Conservation (phyloP, 2,329 filamentous ascomycete genomes). For the Thermothelomyces thermophilus region DNA sequence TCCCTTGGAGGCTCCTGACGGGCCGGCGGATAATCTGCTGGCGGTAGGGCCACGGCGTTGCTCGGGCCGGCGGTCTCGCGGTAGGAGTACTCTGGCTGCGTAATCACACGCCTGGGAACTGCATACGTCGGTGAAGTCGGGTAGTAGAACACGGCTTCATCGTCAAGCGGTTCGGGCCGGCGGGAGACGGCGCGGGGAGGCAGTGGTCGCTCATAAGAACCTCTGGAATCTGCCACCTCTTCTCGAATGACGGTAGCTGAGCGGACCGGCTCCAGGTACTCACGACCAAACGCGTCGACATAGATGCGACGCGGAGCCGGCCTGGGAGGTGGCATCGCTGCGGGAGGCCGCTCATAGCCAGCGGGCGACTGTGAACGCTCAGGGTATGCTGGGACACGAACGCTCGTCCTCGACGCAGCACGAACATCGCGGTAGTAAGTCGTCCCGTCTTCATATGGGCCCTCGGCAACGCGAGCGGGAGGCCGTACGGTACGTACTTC, state of each 20-base stretch:
- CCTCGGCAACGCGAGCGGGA: constrained; percentile 38
- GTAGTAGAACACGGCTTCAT: constrained; percentile 45
- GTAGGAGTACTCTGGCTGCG: constrained; percentile 55
- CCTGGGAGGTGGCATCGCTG: constrained; percentile 45
- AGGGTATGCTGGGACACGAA: constrained; percentile 44
- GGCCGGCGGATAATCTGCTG: constrained; percentile 44
- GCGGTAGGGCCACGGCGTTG: constrained; percentile 38
- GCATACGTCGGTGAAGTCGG: constrained; percentile 43
- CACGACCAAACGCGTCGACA: constrained; percentile 75
- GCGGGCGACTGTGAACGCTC: constrained; percentile 44
- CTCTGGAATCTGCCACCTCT: constrained; percentile 42
- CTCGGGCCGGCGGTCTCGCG: constrained; percentile 43
- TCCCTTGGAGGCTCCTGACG: constrained; percentile 41
- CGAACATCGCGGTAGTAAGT: constrained; percentile 40
- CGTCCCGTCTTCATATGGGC: constrained; percentile 36
- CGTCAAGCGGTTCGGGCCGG: constrained; percentile 44
- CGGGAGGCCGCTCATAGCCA: constrained; percentile 37
- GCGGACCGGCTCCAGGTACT: constrained; percentile 58
- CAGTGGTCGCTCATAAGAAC: constrained; percentile 55
- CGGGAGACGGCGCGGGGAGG: constrained; percentile 42
- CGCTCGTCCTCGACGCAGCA: constrained; percentile 39
- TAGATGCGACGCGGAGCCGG: constrained; percentile 61
- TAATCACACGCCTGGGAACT: constrained; percentile 51
- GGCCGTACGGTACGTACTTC: constrained; percentile 35
- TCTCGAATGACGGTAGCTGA: constrained; percentile 38